Conservation (phyloP, 73 alveolate species). For the Paramecium primaurelia region DNA sequence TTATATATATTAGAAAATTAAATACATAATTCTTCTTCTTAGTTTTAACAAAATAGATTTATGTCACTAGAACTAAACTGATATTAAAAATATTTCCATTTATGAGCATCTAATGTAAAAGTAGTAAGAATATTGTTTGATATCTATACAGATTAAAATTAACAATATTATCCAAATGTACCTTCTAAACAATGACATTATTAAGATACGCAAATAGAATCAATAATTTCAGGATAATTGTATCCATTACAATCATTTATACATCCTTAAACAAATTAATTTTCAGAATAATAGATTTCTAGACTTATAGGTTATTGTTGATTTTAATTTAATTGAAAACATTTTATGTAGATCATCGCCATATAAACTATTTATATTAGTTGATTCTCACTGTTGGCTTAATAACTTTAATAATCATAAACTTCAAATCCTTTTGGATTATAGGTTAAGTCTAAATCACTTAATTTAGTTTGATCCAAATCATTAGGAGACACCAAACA, state of each 20-base stretch:
- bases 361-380: neutral
- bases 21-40: neutral
- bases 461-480: neutral
- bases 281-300: neutral
- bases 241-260: conserved; percentile 36
- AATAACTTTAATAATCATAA: neutral
- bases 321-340: neutral
- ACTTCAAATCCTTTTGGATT: neutral
- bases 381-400: neutral
- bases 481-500: neutral
- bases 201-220: neutral
- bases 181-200: conserved; percentile 17
- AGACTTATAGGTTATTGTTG: neutral
- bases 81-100: neutral
- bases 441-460: neutral
- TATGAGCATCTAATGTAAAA: neutral
- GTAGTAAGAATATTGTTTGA: neutral
- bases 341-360: neutral
- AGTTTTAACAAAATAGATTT: neutral
- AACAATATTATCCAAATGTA: neutral
- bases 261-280: neutral
- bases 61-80: neutral
- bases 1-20: neutral
- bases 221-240: neutral
- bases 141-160: neutral